Percentiles rank a stretch among this genome's conserved stretches.
phyloP scores from a whole-genome alignment of 805 yeast species.

The Ogataea nitratoaversa region DNA sequence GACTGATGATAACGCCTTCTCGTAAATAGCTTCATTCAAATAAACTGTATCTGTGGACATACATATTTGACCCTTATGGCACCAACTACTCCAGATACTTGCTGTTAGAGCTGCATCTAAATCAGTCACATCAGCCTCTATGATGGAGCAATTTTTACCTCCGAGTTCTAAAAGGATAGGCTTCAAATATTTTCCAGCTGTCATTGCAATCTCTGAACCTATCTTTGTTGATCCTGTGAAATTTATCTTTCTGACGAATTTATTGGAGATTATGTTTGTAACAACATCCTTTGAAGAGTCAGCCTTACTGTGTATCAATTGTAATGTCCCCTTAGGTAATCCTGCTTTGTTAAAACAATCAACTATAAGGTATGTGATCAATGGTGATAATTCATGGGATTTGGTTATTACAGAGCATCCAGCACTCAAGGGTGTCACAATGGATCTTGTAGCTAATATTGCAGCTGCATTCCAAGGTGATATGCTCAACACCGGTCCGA shows the following conservation, averaged over 20 bases:
- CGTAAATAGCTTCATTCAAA: conserved; percentile 34
- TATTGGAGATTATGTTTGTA: conserved; percentile 26
- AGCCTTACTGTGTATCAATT: conserved; percentile 31
- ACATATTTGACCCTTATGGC: conserved; percentile 45
- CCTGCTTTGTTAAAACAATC: conserved; percentile 36
- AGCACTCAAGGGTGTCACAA: conserved; percentile 43
- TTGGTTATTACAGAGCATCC: conserved; percentile 45
- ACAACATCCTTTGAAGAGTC: conserved; percentile 26
- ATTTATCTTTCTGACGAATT: conserved; percentile 33
- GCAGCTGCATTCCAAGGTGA: conserved; percentile 51
- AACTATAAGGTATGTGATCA: conserved; percentile 29
- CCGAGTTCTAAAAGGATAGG: conserved; percentile 43
- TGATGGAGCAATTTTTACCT: conserved; percentile 38
- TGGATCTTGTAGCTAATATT: conserved; percentile 35
- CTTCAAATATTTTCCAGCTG: conserved; percentile 35
- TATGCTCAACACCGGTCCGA: conserved; percentile 43
- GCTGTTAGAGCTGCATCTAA: conserved; percentile 29
- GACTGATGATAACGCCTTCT: conserved; percentile 24
- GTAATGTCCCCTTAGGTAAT: conserved; percentile 34
- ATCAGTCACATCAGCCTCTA: conserved; percentile 32
- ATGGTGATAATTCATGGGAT: conserved; percentile 38
- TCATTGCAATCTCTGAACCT: conserved; percentile 34
- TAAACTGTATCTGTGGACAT: conserved; percentile 40
- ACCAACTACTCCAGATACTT: conserved; percentile 35
- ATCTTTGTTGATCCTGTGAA: conserved; percentile 44